phyloP scores from a whole-genome alignment of 768 basidiomycete genomes.

The Pholiota conissans region DNA sequence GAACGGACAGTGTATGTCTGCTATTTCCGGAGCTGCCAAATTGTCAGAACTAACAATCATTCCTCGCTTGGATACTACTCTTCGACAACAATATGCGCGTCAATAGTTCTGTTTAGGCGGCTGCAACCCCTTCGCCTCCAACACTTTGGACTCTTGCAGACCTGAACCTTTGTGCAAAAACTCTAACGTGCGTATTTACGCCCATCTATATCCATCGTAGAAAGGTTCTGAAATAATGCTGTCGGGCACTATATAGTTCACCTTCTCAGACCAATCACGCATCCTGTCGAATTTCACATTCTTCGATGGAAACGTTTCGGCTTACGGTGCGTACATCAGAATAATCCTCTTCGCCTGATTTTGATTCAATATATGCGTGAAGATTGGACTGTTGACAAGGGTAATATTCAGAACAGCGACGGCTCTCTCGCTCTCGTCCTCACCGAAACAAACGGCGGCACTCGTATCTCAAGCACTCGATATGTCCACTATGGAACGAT shows the following conservation, averaged over 20 bases:
- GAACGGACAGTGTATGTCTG: constrained; percentile 40
- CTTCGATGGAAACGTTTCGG: constrained; percentile 74
- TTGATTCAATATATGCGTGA: not conserved
- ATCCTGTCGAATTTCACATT: constrained; percentile 64
- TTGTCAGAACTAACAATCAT: not conserved
- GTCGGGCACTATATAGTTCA: constrained; percentile 39
- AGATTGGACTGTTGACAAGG: constrained; percentile 77
- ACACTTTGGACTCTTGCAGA: constrained; percentile 61
- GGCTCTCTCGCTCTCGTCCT: constrained; percentile 70
- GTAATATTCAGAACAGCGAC: constrained; percentile 65
- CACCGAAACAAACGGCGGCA: constrained; percentile 73
- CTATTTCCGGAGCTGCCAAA: not conserved
- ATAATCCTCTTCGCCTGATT: not conserved
- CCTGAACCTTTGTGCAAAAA: constrained; percentile 74
- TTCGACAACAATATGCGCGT: not conserved
- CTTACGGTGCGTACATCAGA: constrained; percentile 46
- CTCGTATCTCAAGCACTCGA: constrained; percentile 73
- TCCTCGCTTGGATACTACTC: constrained; percentile 1
- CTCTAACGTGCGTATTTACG: constrained; percentile 43
- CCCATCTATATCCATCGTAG: not conserved
- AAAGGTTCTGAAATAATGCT: not conserved
- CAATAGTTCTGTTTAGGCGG: constrained; percentile 81
- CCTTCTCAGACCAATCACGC: constrained; percentile 64
- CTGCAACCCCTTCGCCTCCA: constrained; percentile 78
- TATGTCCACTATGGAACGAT: constrained; percentile 83